phyloP scores from a whole-genome alignment of 1,139 yeast genomes.

The Chernovozyma aurita region DNA sequence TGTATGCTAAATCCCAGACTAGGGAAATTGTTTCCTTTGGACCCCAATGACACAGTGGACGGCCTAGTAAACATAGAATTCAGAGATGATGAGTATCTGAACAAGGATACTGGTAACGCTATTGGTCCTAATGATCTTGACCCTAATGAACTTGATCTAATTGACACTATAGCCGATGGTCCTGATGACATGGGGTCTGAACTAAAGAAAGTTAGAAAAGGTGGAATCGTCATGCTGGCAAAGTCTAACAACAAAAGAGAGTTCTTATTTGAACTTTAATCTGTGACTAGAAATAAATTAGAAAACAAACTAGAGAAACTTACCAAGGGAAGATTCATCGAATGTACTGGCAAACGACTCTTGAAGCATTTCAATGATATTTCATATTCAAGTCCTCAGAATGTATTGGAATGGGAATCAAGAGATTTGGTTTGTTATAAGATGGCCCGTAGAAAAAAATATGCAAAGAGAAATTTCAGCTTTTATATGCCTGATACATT shows the following conservation, averaged over 20 bases:
- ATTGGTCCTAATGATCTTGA: too few relatives aligned
- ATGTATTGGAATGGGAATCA: constrained; percentile 26
- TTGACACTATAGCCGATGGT: too few relatives aligned
- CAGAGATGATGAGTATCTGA: not conserved
- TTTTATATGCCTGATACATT: constrained; percentile 56
- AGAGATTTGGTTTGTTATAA: constrained; percentile 49
- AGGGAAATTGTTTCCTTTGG: constrained; percentile 11
- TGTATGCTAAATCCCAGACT: constrained; percentile 38
- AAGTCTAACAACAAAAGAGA: not conserved
- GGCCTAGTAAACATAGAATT: constrained; percentile 7
- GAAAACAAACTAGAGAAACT: constrained; percentile 21
- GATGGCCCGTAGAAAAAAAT: constrained; percentile 59
- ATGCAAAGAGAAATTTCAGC: constrained; percentile 44
- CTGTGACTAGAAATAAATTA: constrained; percentile 12
- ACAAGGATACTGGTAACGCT: too few relatives aligned
- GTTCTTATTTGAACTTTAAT: constrained; percentile 6
- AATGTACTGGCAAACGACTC: constrained; percentile 24
- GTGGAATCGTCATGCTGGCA: not conserved
- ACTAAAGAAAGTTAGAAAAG: not conserved
- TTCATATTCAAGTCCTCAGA: constrained; percentile 17
- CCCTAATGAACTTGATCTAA: too few relatives aligned
- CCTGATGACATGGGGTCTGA: not conserved
- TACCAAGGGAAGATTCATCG: constrained; percentile 17
- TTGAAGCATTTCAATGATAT: constrained; percentile 18
- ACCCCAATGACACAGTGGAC: constrained; percentile 10